Evolutionary conservation across 169 alveolate species (phyloP), one percentile per base, ranked within the genome.

Genomic region (Plasmodium coatneyi): DNA sequence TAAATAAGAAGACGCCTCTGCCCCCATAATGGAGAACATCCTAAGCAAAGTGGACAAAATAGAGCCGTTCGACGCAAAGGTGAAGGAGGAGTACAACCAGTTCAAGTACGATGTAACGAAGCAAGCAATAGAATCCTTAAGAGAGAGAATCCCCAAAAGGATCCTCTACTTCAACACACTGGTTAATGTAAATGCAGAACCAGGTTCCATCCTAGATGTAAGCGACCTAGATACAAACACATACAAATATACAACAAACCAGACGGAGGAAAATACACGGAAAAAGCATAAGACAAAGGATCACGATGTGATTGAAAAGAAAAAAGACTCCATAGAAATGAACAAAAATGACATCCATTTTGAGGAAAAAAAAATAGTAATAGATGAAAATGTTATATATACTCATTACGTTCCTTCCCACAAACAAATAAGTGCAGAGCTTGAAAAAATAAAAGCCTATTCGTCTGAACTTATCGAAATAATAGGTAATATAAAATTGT

Each of bases 401-500:
- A 94, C 95, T 5, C 95, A 91, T 60, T 54, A 83, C 36, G 95
- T 96, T 72, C 97, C 98, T 4, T 95, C 97, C 4, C 98, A 97
- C 92, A 93, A 92, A 76, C 98, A 96, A 72, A 97, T 97, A 43
- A 93, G 94, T 90, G 93, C 93, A 46, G 96, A 96, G 81, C 93
- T 97, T 6, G 97, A 96, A 43, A 82, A 93, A 43, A 97, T 97
- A 10, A 97, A 97, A 74, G 60, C 86, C 9, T 98, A 97, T 92
- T 98, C 98, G 5, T 95, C 98, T 28, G 98, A 97, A 72, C 95
- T 97, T n/a, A 97, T 97, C 5, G 98, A 96, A 90, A 96, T 96
- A 5, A 97, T 97, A 70, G 97, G 98, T 36, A 96, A 96, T 76
- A 97, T 97, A 5, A 97, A 96, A 90, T 93, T 97, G 80, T 97